phyloP scores from a whole-genome alignment of 164 flowering plant genomes.

The Santalum album region DNA sequence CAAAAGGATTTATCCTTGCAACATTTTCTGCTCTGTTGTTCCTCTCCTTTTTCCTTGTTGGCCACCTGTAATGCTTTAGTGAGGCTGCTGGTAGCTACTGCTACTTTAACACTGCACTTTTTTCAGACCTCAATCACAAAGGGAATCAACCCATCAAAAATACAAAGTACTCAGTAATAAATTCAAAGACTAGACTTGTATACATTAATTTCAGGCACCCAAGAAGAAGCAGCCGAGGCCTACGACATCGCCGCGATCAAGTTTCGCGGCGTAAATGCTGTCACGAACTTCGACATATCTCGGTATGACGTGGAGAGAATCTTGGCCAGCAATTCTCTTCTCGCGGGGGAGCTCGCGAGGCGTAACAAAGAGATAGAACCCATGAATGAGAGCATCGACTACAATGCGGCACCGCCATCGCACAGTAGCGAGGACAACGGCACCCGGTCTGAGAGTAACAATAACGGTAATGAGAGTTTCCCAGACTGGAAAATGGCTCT shows the following conservation, averaged over 20 bases:
- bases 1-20: constrained; percentile 9
- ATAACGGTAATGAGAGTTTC: constrained; percentile 17
- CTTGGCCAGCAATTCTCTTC: constrained; percentile 51
- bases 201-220: too few species aligned
- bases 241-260: constrained; percentile 75
- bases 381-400: constrained; percentile 5
- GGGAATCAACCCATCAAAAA: too few species aligned
- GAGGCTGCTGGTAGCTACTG: constrained; percentile 20
- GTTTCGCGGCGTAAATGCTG: constrained; percentile 59
- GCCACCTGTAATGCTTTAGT: constrained; percentile 18
- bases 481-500: constrained; percentile 44
- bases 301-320: constrained; percentile 56
- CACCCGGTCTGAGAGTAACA: constrained; percentile 15
- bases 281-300: constrained; percentile 59
- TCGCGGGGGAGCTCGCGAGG: constrained; percentile 48
- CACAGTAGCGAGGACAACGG: constrained; percentile 12
- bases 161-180: too few species aligned
- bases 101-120: neutral
- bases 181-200: too few species aligned
- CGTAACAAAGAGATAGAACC: constrained; percentile 26
- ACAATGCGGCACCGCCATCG: constrained; percentile 5
- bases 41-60: constrained; percentile 10
- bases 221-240: constrained; percentile 77
- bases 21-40: constrained; percentile 7
- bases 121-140: neutral